Percentiles rank a stretch among this genome's conserved stretches.
phyloP scores from a whole-genome alignment of 768 basidiomycete species.

The Lentinula aciculospora region DNA sequence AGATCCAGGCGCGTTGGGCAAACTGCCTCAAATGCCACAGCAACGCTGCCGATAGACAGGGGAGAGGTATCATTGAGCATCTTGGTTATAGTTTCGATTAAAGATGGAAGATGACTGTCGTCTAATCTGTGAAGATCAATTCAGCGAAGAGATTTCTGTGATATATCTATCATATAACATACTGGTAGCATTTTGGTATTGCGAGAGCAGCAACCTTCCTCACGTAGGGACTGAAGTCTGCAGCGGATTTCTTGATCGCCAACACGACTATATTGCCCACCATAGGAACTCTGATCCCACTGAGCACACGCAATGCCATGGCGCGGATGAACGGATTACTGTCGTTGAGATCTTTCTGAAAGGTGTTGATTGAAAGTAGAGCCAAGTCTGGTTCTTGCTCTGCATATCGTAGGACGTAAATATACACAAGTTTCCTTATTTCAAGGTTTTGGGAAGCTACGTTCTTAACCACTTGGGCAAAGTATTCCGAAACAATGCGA shows the following conservation, averaged over 20 bases:
- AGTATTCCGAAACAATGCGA: conserved; percentile 87
- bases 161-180: conserved; percentile 6
- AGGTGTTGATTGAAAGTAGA: conserved; percentile 94
- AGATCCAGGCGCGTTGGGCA: conserved; percentile 85
- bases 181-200: conserved; percentile 80
- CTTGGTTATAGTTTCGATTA: conserved; percentile 62
- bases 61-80: conserved; percentile 75
- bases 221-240: conserved; percentile 91
- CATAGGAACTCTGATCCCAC: conserved; percentile 86
- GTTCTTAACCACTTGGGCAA: conserved; percentile 96
- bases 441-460: conserved; percentile 91
- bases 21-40: conserved; percentile 81
- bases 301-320: conserved; percentile 91
- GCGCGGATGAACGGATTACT: conserved; percentile 91
- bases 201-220: conserved; percentile 90
- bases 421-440: conserved; percentile 95
- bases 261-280: conserved; percentile 81
- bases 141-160: background rate
- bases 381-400: conserved; percentile 92
- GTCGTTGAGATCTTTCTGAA: conserved; percentile 94
- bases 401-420: conserved; percentile 93
- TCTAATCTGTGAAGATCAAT: conserved; percentile 53
- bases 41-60: conserved; percentile 80
- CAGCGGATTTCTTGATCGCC: conserved; percentile 88
- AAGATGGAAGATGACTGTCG: conserved; percentile 57